Percentiles rank a stretch among this genome's conserved stretches.
Conservation (phyloP, 2,329 filamentous ascomycete species). For the Colletotrichum incanum region DNA sequence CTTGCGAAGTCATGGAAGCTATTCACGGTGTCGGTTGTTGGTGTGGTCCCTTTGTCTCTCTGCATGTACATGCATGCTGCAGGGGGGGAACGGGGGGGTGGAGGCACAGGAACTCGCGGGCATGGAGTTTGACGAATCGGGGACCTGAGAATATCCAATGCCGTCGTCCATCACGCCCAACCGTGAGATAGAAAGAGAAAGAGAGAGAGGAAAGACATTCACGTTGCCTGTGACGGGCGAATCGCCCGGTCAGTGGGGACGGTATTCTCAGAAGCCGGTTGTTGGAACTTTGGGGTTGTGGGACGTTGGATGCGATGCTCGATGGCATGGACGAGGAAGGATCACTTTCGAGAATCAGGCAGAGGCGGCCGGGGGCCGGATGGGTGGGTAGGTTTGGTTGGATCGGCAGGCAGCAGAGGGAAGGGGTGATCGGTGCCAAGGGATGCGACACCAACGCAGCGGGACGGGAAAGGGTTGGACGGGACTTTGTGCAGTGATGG, state of each 20-base stretch:
- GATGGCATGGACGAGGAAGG: neutral
- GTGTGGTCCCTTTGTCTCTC: neutral
- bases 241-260: neutral
- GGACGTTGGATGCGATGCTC: neutral
- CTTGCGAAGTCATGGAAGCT: too few relatives aligned
- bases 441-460: neutral
- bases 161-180: neutral
- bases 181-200: neutral
- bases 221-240: neutral
- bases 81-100: neutral
- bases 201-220: neutral
- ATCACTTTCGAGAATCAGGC: neutral
- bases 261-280: neutral
- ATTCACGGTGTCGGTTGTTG: neutral
- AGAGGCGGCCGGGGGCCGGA: neutral
- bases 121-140: neutral
- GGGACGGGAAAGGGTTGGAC: neutral
- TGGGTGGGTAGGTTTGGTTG: neutral
- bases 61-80: neutral
- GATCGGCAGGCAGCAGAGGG: slow-evolving; percentile 14
- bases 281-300: neutral
- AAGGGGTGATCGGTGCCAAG: neutral
- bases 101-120: neutral
- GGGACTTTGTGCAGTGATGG: neutral
- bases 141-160: neutral